These are phyloP conservation scores for Notholithocarpus densiflorus DNA, from an alignment of 306 rosid species.

Conservation along the genomic window DNA sequence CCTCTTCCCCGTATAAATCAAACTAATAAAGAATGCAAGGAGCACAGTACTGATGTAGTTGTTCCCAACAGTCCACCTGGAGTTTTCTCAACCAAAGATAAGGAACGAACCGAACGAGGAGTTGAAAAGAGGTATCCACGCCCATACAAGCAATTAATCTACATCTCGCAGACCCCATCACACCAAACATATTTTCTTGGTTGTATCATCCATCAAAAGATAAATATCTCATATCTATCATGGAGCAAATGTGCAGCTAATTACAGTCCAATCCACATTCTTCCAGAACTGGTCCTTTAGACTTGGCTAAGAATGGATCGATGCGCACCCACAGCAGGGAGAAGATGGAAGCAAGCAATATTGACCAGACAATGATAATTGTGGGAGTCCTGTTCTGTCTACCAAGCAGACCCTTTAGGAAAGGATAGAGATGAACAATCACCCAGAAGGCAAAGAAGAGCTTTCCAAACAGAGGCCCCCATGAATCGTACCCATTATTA, in stretches of 20 bases:
- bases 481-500: slow-evolving; percentile 51
- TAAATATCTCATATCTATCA: neutral
- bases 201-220: neutral
- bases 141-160: slow-evolving; percentile 17
- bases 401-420: slow-evolving; percentile 56
- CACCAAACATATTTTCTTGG: neutral
- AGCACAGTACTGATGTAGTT: neutral
- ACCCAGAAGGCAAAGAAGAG: slow-evolving; percentile 67
- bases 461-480: slow-evolving; percentile 72
- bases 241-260: slow-evolving; percentile 23
- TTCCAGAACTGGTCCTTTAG: slow-evolving; percentile 49
- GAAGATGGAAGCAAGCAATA: slow-evolving; percentile 64
- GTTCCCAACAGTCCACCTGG: slow-evolving; percentile 13
- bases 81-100: neutral
- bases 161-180: slow-evolving; percentile 20
- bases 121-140: neutral
- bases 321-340: slow-evolving; percentile 65
- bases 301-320: slow-evolving; percentile 57
- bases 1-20: slow-evolving; percentile 1
- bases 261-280: slow-evolving; percentile 76
- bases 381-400: slow-evolving; percentile 71
- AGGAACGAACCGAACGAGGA: neutral
- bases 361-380: slow-evolving; percentile 71
- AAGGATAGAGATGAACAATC: slow-evolving; percentile 65
- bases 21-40: slow-evolving; percentile 10